These are phyloP conservation scores for Lepraria neglecta DNA, from an alignment of 495 filamentous ascomycete genomes.

Conservation along the genomic window DNA sequence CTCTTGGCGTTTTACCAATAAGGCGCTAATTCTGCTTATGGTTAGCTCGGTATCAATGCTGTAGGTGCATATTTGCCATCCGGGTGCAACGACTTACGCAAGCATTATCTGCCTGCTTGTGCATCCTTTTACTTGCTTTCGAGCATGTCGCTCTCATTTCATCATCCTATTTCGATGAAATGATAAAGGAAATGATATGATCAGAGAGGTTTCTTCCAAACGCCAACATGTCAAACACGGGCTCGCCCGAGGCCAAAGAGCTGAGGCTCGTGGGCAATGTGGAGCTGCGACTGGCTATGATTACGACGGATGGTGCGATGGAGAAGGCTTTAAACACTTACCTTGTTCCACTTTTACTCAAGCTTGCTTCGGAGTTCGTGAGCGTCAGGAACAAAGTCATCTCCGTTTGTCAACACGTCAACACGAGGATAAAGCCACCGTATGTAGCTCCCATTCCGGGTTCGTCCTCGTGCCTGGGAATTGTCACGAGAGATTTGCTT, in stretches of 20 bases:
- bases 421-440: constrained; percentile 59
- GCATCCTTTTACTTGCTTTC: no score
- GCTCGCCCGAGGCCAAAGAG: constrained; percentile 59
- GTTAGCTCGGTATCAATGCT: no score
- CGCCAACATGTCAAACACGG: constrained; percentile 14
- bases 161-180: not conserved
- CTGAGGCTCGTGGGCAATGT: constrained; percentile 83
- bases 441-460: constrained; percentile 20
- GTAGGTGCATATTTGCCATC: no score
- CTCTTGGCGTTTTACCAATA: no score
- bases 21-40: no score
- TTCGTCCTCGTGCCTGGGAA: not conserved
- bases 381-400: constrained; percentile 80
- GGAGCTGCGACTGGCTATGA: constrained; percentile 80
- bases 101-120: no score
- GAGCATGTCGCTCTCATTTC: no score
- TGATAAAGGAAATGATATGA: not conserved
- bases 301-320: constrained; percentile 75
- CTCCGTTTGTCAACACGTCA: constrained; percentile 73
- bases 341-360: constrained; percentile 74
- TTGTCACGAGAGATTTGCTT: not conserved
- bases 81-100: no score
- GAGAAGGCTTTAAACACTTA: constrained; percentile 69
- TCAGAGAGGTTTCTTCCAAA: not conserved
- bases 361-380: constrained; percentile 71